A percentile compares a stretch with the other conserved stretches of the same genome.
Conservation (phyloP, 2,329 filamentous ascomycete genomes). For the Phialophora chinensis region DNA sequence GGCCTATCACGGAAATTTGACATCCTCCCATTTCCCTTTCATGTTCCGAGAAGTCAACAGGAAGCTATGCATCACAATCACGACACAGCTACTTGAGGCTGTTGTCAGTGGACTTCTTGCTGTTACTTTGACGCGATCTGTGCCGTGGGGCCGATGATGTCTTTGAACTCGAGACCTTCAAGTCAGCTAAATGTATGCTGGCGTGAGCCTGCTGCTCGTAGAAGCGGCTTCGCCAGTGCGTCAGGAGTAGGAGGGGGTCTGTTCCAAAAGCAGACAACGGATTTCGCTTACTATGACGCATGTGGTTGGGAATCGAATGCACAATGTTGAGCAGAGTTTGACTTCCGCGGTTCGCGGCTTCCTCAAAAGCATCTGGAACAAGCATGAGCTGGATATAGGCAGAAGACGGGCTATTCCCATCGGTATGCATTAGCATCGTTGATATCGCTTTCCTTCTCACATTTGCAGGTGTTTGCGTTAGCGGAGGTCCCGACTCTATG, state of each 20-base stretch:
- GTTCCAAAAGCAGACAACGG: neutral
- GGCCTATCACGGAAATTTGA: neutral
- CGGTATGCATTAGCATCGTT: conserved; percentile 15
- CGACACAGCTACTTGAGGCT: neutral
- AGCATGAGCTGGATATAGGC: neutral
- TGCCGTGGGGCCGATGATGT: neutral
- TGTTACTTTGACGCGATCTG: neutral
- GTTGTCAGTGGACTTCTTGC: neutral
- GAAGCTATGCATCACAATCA: neutral
- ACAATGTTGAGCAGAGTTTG: neutral
- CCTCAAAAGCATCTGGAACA: conserved; percentile 12
- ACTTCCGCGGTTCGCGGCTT: neutral
- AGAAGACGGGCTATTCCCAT: conserved; percentile 9
- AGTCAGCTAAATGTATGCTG: neutral
- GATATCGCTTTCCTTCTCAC: conserved; percentile 10
- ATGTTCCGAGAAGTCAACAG: neutral
- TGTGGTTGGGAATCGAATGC: neutral
- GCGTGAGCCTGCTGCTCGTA: neutral
- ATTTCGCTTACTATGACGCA: neutral
- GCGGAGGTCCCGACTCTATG: conserved; percentile 98
- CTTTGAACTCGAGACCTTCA: neutral
- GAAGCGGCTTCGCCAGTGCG: neutral
- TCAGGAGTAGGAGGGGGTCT: neutral
- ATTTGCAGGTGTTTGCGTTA: conserved; percentile 68
- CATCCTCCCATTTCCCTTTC: neutral